These are phyloP conservation scores for Chlamydomonas reinhardtii DNA, from an alignment of 163 green algal species.

Conservation along the genomic window DNA sequence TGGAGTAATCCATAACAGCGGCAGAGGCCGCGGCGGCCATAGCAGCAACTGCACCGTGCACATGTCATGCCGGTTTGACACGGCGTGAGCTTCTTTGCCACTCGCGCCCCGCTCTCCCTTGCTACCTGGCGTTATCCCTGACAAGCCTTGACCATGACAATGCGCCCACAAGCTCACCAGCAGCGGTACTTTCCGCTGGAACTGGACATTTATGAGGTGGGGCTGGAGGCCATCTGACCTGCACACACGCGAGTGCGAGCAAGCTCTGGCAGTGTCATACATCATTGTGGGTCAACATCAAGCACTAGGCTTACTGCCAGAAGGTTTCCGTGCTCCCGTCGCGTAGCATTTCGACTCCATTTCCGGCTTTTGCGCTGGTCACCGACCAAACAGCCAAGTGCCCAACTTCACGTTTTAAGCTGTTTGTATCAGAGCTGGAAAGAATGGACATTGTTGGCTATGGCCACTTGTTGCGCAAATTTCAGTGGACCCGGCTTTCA, in stretches of 20 bases:
- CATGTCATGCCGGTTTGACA: too few relatives aligned
- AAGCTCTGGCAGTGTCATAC: not conserved
- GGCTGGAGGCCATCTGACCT: conserved; percentile 93
- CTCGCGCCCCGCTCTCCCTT: too few relatives aligned
- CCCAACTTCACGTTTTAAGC: conserved; percentile 76
- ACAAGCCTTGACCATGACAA: too few relatives aligned
- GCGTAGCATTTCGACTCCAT: conserved; percentile 94
- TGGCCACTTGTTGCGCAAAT: too few relatives aligned
- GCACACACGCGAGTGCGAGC: not conserved
- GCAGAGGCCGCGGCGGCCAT: too few relatives aligned
- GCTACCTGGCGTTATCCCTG: too few relatives aligned
- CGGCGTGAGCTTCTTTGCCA: too few relatives aligned
- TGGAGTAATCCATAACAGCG: too few relatives aligned
- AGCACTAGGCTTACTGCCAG: conserved; percentile 87
- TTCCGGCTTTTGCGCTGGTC: conserved; percentile 95
- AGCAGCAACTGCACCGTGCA: too few relatives aligned
- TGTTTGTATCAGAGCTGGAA: not conserved
- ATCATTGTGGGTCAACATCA: not conserved
- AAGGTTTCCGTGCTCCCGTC: conserved; percentile 94
- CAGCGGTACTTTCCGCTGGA: conserved; percentile 89
- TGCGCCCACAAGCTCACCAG: conserved; percentile 82
- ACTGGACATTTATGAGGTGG: conserved; percentile 95
- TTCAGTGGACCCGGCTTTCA: too few relatives aligned
- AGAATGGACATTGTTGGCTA: not conserved
- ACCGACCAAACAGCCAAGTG: conserved; percentile 93